Percentiles rank a stretch among this genome's conserved stretches.
These are phyloP conservation scores for Tetracladium marchalianum DNA, from an alignment of 495 filamentous ascomycete genomes.

Conservation along the genomic window DNA sequence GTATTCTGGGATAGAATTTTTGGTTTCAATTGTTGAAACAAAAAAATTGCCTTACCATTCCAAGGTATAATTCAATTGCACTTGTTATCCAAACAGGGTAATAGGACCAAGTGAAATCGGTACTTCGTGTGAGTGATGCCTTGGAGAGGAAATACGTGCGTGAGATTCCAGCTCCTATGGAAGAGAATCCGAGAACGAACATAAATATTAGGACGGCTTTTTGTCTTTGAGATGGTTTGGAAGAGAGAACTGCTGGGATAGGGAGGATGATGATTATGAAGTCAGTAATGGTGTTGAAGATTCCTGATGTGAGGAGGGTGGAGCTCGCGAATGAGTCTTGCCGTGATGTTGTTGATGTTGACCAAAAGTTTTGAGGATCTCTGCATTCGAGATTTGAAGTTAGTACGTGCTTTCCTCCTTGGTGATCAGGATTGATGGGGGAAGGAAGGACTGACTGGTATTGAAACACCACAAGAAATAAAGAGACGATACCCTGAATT, in stretches of 20 bases:
- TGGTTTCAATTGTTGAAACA: slow-evolving; percentile 32
- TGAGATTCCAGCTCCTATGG: slow-evolving; percentile 45
- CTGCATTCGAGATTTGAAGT: background rate
- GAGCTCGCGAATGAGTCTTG: slow-evolving; percentile 37
- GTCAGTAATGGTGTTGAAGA: slow-evolving; percentile 52
- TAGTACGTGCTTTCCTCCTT: background rate
- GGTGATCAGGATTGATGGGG: background rate
- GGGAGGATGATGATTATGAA: slow-evolving; percentile 47
- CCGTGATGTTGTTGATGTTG: slow-evolving; percentile 21
- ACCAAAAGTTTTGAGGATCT: slow-evolving; percentile 41
- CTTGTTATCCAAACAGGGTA: slow-evolving; percentile 44
- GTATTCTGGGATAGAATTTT: background rate
- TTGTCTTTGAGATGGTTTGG: slow-evolving; percentile 44
- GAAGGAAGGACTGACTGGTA: slow-evolving; percentile 37
- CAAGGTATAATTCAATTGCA: slow-evolving; percentile 47
- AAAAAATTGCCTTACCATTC: slow-evolving; percentile 38
- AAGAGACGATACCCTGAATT: slow-evolving; percentile 35
- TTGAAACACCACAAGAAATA: slow-evolving; percentile 42
- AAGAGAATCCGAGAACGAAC: slow-evolving; percentile 47
- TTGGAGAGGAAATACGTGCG: slow-evolving; percentile 31
- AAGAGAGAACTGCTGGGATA: slow-evolving; percentile 45
- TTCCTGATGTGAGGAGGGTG: slow-evolving; percentile 41
- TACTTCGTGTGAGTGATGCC: slow-evolving; percentile 8
- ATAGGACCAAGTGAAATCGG: slow-evolving; percentile 43
- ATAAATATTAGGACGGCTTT: slow-evolving; percentile 46